Percentiles rank a stretch among this genome's conserved stretches.
phyloP scores from a whole-genome alignment of 2,329 filamentous ascomycete genomes.

The Aspergillus aculeatus region DNA sequence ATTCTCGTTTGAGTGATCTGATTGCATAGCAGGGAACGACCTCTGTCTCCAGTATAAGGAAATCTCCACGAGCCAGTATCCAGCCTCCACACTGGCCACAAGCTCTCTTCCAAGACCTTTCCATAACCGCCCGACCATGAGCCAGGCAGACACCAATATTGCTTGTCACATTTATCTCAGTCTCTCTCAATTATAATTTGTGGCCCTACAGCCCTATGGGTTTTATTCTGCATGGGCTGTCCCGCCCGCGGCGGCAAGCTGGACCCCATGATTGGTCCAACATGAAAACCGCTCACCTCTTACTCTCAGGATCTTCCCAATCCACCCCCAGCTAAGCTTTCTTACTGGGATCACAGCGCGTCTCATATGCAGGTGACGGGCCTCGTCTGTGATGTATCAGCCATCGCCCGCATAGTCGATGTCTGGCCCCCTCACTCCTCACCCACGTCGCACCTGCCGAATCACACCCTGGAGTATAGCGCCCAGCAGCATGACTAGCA shows the following conservation, averaged over 20 bases:
- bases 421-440: background rate
- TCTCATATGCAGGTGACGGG: background rate
- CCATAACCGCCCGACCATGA: background rate
- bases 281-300: background rate
- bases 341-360: background rate
- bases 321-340: background rate
- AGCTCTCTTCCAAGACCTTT: background rate
- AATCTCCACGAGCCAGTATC: background rate
- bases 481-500: background rate
- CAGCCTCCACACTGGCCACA: background rate
- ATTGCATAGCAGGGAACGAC: too few relatives aligned
- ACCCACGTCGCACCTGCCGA: background rate
- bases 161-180: background rate
- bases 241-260: background rate
- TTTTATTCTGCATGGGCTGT: background rate
- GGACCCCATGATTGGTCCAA: background rate
- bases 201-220: background rate
- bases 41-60: background rate
- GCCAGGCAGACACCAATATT: background rate
- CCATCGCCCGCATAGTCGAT: background rate
- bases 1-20: too few relatives aligned
- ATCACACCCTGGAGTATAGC: background rate
- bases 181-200: background rate
- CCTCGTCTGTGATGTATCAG: background rate
- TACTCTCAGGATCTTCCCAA: background rate